Evolutionary conservation across 441 rosid species (phyloP), one percentile per base, ranked within the genome.

Genomic region (Aleurites moluccanus): DNA sequence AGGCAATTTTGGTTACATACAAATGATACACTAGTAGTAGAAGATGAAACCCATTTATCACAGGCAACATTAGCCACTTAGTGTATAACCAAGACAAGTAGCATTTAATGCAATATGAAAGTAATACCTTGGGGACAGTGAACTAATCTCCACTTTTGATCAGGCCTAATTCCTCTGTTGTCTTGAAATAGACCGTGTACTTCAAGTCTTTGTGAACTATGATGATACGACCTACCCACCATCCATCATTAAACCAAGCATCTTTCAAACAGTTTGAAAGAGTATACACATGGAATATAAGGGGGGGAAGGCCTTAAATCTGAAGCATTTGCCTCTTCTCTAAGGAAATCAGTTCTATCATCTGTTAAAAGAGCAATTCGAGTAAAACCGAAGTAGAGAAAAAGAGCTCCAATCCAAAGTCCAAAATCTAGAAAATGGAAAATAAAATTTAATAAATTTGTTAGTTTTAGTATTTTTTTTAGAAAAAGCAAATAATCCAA

Each of bases 221-320:
- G 47, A 59, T 52, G 30, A 93, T 68, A 64, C 75, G 76, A 47
- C 97, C 97, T 2, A 84, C 85, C 96, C 98, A 93, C 97, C 97
- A 93, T 42, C 93, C 97, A 81, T 93, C 97, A 62, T 89, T 89
- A 78, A 80, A 87, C 78, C 85, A 85, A 40, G 96, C 97, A 80
- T 93, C 80, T 83, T 38, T 88, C 92, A 72, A 77, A 81, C 81
- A 73, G 69, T 73, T 78, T 72, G 61, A 82, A 93, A 47, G 76
- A 64, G 66, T 35, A 55, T n/a, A 75, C 50, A 76, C 74, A 55
- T 35, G 71, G 44, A 63, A 53, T 71, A 64, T 78, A 79, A 0
- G 85, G 85, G 1, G 91, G 97, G 70, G 62, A 59, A 61, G 96
- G 97, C 83, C 95, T 84, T 56, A 94, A 84, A 77, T 86, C 89